Base-by-base conservation (phyloP, 768 basidiomycete species). In the Xerocomellus intermedius region DNA sequence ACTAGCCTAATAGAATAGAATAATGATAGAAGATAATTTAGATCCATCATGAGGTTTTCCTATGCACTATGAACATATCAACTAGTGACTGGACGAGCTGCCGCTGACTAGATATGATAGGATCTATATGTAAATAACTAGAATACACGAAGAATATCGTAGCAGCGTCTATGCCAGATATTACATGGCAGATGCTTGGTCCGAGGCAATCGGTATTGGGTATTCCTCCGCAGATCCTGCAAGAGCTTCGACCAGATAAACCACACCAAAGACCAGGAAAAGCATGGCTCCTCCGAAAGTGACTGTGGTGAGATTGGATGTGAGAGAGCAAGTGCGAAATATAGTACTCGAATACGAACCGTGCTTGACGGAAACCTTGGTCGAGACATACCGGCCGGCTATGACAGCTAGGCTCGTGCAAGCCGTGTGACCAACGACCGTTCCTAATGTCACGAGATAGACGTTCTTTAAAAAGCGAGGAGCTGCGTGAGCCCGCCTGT, bases 361-460 rank as follows among this genome's bases (percentile, higher is more conserved):
- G 68, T 94, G 64, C 22, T 96, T 98, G 44, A 97, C 91, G 17
- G 92, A 94, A 58, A 99, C 91, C 75, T 93, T 94, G 3, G 89
- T 95, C 0, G 94, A 94, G 30, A 98, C 75, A 67, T 89, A 97
- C 17, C 92, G 83, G 3, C 97, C 97, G 0, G 91, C 95, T n/a
- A 97, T 77, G 45, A 98, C 93, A 8, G 96, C 97, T 0, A 94
- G 79, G 2, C 83, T 82, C 0, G 94, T 97, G 72, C 95, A 98
- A 54, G 82, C 80, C 1, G 83, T 81, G 70, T 98, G 97, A 3
- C 96, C 95, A 5, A 93, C 65, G 36, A 97, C 81, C 0, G 97
- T 98, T 2, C 97, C 97, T 9, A 93, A 64, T 0, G 92, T 88
- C 42, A 98, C 91, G 26, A 97, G 78, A 61, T 91, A 94, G 6